Percentiles rank a stretch among this genome's conserved stretches.
Evolutionary conservation across 208 protist species (phyloP).

Genomic region (Leishmania amazonensis): DNA sequence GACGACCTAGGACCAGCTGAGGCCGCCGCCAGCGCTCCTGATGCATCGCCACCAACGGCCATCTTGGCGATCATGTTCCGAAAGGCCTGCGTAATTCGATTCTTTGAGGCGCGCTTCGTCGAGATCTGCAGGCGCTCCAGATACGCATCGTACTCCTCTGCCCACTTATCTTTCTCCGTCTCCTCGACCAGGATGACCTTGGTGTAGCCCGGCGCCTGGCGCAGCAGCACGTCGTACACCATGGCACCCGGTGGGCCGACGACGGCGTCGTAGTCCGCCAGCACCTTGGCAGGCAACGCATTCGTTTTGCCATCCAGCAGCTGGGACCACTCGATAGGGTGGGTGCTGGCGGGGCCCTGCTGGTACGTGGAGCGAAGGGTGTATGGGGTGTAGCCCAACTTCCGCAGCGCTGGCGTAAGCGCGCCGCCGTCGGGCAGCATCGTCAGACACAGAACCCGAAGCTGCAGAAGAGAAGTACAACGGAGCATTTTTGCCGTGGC

Average conservation of each 20-base stretch:
- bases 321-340: constrained; percentile 54
- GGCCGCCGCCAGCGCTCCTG: neutral
- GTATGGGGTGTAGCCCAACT: constrained; percentile 77
- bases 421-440: constrained; percentile 67
- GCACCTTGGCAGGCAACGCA: constrained; percentile 25
- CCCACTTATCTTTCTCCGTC: constrained; percentile 62
- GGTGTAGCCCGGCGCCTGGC: constrained; percentile 65
- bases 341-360: constrained; percentile 46
- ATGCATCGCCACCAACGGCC: constrained; percentile 31
- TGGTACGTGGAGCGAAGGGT: constrained; percentile 50
- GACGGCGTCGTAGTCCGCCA: constrained; percentile 59
- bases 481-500: constrained; percentile 18
- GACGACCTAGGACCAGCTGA: neutral
- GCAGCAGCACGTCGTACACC: constrained; percentile 60
- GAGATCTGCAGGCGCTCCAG: constrained; percentile 32
- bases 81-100: constrained; percentile 46
- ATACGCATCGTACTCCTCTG: constrained; percentile 35
- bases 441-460: constrained; percentile 76
- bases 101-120: constrained; percentile 33
- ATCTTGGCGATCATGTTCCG: constrained; percentile 63
- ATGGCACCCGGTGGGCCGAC: constrained; percentile 60
- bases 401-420: constrained; percentile 48
- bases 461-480: constrained; percentile 3
- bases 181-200: constrained; percentile 81
- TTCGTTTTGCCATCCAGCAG: constrained; percentile 35